Conservation (phyloP, 169 alveolate species). For the Cryptosporidium bovis region DNA sequence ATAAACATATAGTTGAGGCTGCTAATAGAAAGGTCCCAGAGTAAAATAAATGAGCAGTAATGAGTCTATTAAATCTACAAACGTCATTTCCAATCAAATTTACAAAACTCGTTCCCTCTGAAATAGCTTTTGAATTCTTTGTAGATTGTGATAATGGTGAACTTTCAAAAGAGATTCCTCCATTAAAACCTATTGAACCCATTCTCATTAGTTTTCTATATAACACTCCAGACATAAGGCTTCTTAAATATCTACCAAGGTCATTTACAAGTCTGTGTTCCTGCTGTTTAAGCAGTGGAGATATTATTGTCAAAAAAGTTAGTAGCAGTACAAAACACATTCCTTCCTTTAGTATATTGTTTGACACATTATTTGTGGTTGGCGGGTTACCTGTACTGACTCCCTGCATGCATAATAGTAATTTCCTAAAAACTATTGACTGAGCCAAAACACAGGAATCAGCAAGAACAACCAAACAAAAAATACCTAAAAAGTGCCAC, state of each 20-base stretch:
- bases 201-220: conserved; percentile 37
- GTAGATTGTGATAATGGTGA: background rate
- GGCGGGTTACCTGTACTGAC: background rate
- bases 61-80: conserved; percentile 41
- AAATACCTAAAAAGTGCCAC: conserved; percentile 30
- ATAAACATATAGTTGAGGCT: conserved; percentile 42
- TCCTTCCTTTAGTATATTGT: conserved; percentile 13
- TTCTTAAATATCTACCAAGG: conserved; percentile 48
- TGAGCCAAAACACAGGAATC: conserved; percentile 63
- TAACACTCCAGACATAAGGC: conserved; percentile 58
- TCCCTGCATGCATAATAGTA: conserved; percentile 47
- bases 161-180: background rate
- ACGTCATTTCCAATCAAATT: conserved; percentile 69
- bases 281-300: conserved; percentile 62
- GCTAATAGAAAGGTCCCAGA: conserved; percentile 47
- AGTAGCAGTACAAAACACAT: conserved; percentile 24
- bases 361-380: background rate
- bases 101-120: conserved; percentile 11
- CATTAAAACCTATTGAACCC: conserved; percentile 50
- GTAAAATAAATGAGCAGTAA: conserved; percentile 63
- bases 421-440: conserved; percentile 44
- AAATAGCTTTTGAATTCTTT: background rate
- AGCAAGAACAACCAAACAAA: conserved; percentile 35
- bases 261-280: conserved; percentile 54
- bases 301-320: conserved; percentile 38